These are phyloP conservation scores for Mycotypha africana DNA, from an alignment of 371 early-diverging fungal genomes.

Conservation along the genomic window DNA sequence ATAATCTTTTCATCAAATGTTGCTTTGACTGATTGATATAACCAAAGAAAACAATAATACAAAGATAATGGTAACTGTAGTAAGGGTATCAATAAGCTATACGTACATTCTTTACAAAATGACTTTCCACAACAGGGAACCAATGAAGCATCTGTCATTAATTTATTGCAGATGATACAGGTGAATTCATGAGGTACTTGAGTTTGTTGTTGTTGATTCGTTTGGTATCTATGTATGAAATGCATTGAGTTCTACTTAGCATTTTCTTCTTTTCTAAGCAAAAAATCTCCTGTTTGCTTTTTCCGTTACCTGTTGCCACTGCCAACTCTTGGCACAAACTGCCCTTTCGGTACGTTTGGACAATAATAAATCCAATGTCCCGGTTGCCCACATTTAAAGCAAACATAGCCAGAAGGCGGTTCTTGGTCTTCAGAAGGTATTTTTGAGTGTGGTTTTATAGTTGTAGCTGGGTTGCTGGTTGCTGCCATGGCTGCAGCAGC, in stretches of 20 bases:
- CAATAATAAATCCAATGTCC: constrained; percentile 56
- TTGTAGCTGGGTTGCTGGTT: neutral
- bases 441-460: constrained; percentile 7
- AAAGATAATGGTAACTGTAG: constrained; percentile 1
- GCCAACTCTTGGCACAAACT: constrained; percentile 27
- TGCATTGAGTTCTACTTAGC: neutral
- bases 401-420: constrained; percentile 45
- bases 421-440: constrained; percentile 44
- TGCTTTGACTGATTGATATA: constrained; percentile 8
- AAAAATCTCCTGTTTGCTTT: no score
- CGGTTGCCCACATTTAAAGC: constrained; percentile 47
- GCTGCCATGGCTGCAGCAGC: constrained; percentile 10
- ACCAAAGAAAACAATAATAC: constrained; percentile 3
- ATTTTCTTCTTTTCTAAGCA: neutral
- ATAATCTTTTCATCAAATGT: constrained; percentile 1
- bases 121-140: constrained; percentile 83
- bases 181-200: constrained; percentile 52
- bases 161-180: constrained; percentile 71
- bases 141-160: constrained; percentile 76
- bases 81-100: constrained; percentile 8
- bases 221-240: constrained; percentile 1
- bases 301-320: neutral
- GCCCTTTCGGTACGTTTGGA: constrained; percentile 46
- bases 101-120: constrained; percentile 85
- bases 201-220: neutral